Evolutionary conservation across 2,329 filamentous ascomycete species (phyloP), one percentile per base, ranked within the genome.

Genomic region (Aspergillus japonicus): DNA sequence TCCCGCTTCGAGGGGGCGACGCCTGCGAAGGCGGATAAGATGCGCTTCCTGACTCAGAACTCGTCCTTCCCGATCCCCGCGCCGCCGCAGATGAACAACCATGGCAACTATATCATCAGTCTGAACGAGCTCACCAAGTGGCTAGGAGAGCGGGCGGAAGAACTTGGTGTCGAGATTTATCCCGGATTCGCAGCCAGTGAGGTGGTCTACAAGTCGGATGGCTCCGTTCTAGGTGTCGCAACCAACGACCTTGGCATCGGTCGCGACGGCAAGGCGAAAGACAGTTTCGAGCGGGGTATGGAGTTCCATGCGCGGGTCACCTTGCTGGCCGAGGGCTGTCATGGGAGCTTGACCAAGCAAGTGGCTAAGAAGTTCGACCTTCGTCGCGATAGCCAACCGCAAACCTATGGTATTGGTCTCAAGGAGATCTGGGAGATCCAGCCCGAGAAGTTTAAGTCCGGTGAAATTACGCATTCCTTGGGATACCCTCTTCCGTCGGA

Each of bases 351-450:
- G 77, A 94, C 89, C 54, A 99, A 99, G 82, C 90, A 97, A 77
- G 89, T 98, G 57, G 90, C 92, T 68, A 95, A 93, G 77, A 96
- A 96, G 74, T 99, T 92, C 68, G 92, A 98, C 71, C 81, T 99
- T 62, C 86, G 95, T 62, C 84, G 89, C 63, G 90, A 98, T 69
- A 94, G 90, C 78, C 89, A 96, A 74, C 91, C 91, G 58, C 95
- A 99, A 79, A 99, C 95, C 2, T 99, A 99, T 73, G 95, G 90
- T 19, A 82, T 99, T 7, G 95, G 95, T 29, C 80, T 98, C 68
- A 99, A 99, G 78, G 95, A 99, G 76, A 90, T 99, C 0, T 99
- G 95, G 95, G 95, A 99, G 77, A 85, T 99, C 33, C 86, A 92
- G 69, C 92, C 95, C 0, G 92, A 91, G 69, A 98, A 96, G 78